phyloP scores from a whole-genome alignment of 306 rosid genomes.

The Betula pendula region DNA sequence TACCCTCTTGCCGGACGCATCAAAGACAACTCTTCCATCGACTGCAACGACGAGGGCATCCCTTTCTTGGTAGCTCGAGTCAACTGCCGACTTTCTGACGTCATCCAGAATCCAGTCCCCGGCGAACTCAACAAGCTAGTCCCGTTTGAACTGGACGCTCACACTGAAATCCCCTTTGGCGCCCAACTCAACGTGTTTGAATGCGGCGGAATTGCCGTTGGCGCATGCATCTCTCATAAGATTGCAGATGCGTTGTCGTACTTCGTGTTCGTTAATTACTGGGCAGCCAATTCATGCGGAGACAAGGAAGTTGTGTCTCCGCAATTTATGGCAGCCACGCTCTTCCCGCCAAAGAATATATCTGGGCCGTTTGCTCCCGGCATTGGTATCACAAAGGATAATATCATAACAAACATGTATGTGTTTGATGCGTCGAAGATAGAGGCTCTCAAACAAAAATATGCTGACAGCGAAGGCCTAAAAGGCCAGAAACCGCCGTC shows the following conservation, averaged over 20 bases:
- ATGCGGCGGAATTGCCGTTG: slow-evolving; percentile 57
- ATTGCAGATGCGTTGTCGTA: slow-evolving; percentile 50
- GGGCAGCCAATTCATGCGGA: slow-evolving; percentile 43
- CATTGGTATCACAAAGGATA: slow-evolving; percentile 31
- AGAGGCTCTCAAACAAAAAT: slow-evolving; percentile 43
- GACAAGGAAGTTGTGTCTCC: slow-evolving; percentile 27
- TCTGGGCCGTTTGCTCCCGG: slow-evolving; percentile 24
- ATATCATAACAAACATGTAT: slow-evolving; percentile 47
- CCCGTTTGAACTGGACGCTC: slow-evolving; percentile 43
- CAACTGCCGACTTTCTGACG: slow-evolving; percentile 33
- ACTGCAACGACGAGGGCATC: slow-evolving; percentile 55
- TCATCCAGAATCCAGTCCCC: slow-evolving; percentile 37
- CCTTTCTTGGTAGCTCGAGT: slow-evolving; percentile 46
- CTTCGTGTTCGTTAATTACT: slow-evolving; percentile 39
- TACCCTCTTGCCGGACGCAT: slow-evolving; percentile 52
- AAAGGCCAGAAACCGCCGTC: slow-evolving; percentile 35
- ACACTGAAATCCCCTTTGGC: slow-evolving; percentile 40
- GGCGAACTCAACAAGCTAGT: slow-evolving; percentile 42
- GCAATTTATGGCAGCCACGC: slow-evolving; percentile 37
- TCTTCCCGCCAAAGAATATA: slow-evolving; percentile 54
- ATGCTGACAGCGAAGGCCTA: neutral
- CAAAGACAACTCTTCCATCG: slow-evolving; percentile 18
- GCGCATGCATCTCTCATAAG: slow-evolving; percentile 55
- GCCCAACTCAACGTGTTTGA: slow-evolving; percentile 54
- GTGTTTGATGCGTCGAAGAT: slow-evolving; percentile 37